A percentile compares a stretch with the other conserved stretches of the same genome.
Evolutionary conservation across 2,329 filamentous ascomycete genomes (phyloP).

Genomic region (Fusarium acutatum): DNA sequence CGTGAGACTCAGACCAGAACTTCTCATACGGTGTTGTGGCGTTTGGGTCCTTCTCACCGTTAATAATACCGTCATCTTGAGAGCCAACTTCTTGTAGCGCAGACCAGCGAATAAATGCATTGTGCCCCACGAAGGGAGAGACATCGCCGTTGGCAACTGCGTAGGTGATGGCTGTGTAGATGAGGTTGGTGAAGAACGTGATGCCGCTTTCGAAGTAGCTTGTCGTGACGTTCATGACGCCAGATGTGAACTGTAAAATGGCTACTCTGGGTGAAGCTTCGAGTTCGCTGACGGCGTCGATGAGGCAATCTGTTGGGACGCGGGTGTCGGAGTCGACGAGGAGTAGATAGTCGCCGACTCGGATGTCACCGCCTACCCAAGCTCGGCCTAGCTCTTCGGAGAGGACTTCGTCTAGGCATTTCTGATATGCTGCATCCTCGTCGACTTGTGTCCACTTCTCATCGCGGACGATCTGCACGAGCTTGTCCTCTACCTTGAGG

Average conservation of each 20-base stretch:
- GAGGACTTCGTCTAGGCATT: background rate
- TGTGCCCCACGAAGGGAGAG: slow-evolving; percentile 80
- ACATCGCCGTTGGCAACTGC: slow-evolving; percentile 76
- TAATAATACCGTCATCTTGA: slow-evolving; percentile 51
- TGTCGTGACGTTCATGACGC: slow-evolving; percentile 78
- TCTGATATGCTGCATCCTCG: background rate
- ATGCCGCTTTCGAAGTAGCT: slow-evolving; percentile 75
- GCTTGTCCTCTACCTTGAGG: slow-evolving; percentile 61
- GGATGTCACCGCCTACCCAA: background rate
- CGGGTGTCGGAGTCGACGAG: slow-evolving; percentile 67
- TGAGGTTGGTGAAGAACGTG: slow-evolving; percentile 71
- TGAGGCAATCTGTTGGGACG: slow-evolving; percentile 68
- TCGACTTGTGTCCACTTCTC: background rate
- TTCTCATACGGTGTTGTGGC: slow-evolving; percentile 45
- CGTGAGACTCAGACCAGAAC: slow-evolving; percentile 78
- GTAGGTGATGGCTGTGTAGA: slow-evolving; percentile 77
- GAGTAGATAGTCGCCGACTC: background rate
- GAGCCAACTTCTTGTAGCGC: slow-evolving; percentile 16
- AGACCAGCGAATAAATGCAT: slow-evolving; percentile 75
- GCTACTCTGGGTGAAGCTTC: slow-evolving; percentile 72
- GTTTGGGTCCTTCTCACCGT: background rate
- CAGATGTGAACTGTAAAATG: slow-evolving; percentile 76
- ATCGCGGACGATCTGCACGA: slow-evolving; percentile 38
- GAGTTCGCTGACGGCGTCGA: slow-evolving; percentile 77
- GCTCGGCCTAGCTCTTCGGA: background rate